Base-by-base conservation (phyloP, 2,329 filamentous ascomycete species). In the Cladobotryum mycophilum region DNA sequence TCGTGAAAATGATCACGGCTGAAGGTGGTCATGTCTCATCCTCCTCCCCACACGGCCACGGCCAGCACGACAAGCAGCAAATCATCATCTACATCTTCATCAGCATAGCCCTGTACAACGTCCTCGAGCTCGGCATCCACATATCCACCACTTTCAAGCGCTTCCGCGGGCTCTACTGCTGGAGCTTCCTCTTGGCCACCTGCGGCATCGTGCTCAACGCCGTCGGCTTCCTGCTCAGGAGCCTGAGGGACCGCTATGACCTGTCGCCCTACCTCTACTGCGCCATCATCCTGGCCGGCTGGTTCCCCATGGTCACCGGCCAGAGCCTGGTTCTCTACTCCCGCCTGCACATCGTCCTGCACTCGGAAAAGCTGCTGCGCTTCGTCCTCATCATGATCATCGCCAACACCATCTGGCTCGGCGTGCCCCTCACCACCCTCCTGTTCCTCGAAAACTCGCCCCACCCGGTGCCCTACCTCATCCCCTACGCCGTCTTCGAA, bases 311-410 rank as follows among this genome's bases (percentile, higher is more conserved):
- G 76, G 74, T 84, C 1, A 80, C 79, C 3, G 81, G 80, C 0
- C 79, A 83, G 59, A 75, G 76, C 0, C 58, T 83, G 5, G 80
- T 85, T 1, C 67, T 85, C 2, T 85, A 81, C 66, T 84, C 80
- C 2, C 74, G 81, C 2, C 71, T 85, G 1, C 79, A 84, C 59
- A 70, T 85, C 3, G 72, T 85, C 14, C 67, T 80, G 3, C 72
- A 71, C 18, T 76, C 79, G 68, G 49, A 71, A 3, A 63, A 64
- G 3, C 62, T 75, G 12, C 67, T 83, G 1, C 71, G 70, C 3
- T 68, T 69, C 11, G 73, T 80, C 0, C 69, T 82, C 2, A 67
- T 58, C 54, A 80, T 84, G 74, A 84, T 85, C 49, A 70, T 82
- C 47, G 60, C 70, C 55, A 75, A 82, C 59, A 70, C 71, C 22